Percentiles rank a stretch among this genome's conserved stretches.
These are phyloP conservation scores for Pleurotus ostreatus DNA, from an alignment of 768 basidiomycete genomes.

Conservation along the genomic window DNA sequence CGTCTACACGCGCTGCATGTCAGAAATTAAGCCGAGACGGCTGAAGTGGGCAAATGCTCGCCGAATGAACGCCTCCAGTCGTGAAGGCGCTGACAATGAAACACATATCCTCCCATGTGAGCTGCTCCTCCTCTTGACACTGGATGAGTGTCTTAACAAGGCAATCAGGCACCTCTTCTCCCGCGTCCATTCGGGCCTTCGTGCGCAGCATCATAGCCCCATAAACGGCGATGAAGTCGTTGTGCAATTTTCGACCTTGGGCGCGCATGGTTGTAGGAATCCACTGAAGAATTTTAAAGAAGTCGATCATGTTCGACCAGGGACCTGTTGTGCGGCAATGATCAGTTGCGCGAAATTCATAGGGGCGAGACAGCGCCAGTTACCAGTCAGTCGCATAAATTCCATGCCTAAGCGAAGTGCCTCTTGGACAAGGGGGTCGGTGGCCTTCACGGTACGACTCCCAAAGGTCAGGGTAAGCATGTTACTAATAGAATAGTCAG, in stretches of 20 bases:
- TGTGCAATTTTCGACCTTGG: conserved; percentile 16
- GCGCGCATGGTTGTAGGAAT: conserved; percentile 16
- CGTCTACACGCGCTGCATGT: conserved; percentile 18
- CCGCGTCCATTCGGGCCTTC: conserved; percentile 22
- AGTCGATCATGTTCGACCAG: conserved; percentile 20
- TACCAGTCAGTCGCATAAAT: conserved; percentile 21
- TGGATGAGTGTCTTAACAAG: conserved; percentile 27
- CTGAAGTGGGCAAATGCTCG: conserved; percentile 11
- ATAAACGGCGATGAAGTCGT: conserved; percentile 24
- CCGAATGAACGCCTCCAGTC: conserved; percentile 30
- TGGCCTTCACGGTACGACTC: conserved; percentile 13
- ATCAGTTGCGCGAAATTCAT: background rate
- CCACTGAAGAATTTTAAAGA: conserved; percentile 17
- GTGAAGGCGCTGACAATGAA: conserved; percentile 29
- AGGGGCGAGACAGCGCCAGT: background rate
- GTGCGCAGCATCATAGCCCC: conserved; percentile 26
- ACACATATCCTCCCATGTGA: conserved; percentile 28
- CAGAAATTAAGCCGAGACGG: background rate
- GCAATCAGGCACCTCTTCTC: conserved; percentile 29
- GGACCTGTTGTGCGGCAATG: conserved; percentile 11
- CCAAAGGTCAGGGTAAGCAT: conserved; percentile 23
- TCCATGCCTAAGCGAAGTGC: conserved; percentile 20
- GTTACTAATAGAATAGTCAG: conserved; percentile 14
- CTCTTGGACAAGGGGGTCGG: conserved; percentile 18
- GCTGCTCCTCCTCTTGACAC: conserved; percentile 21